phyloP scores from a whole-genome alignment of 2,329 filamentous ascomycete species.

The Blastomyces parvus region DNA sequence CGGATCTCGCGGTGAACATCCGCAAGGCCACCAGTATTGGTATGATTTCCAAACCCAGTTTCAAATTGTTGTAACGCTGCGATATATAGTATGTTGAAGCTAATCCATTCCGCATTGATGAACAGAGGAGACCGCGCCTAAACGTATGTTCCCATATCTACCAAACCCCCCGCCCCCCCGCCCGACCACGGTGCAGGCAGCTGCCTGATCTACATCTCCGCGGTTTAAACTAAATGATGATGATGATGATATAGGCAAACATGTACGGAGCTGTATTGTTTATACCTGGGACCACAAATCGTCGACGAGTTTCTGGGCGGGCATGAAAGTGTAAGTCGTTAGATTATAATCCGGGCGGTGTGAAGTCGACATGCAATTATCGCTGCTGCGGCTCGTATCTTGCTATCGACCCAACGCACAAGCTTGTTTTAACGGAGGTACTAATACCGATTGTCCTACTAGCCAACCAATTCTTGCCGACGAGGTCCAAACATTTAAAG shows the following conservation, averaged over 20 bases:
- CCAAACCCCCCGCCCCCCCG: neutral
- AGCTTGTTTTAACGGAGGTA: neutral
- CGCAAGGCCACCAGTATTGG: slow-evolving; percentile 57
- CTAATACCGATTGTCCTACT: slow-evolving; percentile 9
- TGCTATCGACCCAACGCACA: neutral
- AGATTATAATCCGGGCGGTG: neutral
- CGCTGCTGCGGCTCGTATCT: neutral
- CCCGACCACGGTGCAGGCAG: slow-evolving; percentile 7
- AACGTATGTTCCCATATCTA: slow-evolving; percentile 41
- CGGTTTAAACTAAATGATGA: slow-evolving; percentile 33
- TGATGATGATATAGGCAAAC: slow-evolving; percentile 52
- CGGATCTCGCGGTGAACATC: slow-evolving; percentile 57
- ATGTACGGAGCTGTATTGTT: slow-evolving; percentile 95
- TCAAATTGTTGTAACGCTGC: slow-evolving; percentile 13
- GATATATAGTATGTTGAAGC: neutral
- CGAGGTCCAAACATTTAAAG: slow-evolving; percentile 98
- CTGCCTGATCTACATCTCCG: slow-evolving; percentile 82
- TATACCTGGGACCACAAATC: slow-evolving; percentile 99
- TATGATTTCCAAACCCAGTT: slow-evolving; percentile 25
- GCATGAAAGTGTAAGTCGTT: slow-evolving; percentile 93
- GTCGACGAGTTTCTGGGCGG: slow-evolving; percentile 88
- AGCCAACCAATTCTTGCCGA: slow-evolving; percentile 97
- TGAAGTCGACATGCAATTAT: neutral
- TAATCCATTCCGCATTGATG: slow-evolving; percentile 16
- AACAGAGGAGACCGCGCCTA: slow-evolving; percentile 56